Evolutionary conservation across 441 rosid species (phyloP).

Genomic region (Biscutella laevigata): DNA sequence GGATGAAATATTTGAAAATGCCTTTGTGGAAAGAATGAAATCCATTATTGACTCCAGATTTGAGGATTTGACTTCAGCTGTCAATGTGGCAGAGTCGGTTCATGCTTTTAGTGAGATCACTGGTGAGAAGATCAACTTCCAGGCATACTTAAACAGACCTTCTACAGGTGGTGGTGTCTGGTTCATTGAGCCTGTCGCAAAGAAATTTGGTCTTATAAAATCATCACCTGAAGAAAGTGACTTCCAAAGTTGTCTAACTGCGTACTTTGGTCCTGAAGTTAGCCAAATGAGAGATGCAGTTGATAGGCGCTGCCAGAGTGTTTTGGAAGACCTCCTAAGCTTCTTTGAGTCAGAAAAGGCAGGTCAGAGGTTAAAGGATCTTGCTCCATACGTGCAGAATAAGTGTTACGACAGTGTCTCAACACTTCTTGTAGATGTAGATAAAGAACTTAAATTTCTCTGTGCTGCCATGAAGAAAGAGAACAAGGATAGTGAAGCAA

Average conservation of each 20-base stretch:
- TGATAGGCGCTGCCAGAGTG: slow-evolving; percentile 57
- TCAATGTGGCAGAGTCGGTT: slow-evolving; percentile 52
- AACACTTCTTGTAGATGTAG: slow-evolving; percentile 49
- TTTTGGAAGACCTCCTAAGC: slow-evolving; percentile 75
- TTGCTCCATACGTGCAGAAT: slow-evolving; percentile 73
- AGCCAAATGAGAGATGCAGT: slow-evolving; percentile 76
- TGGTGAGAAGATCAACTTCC: slow-evolving; percentile 57
- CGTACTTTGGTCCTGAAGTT: slow-evolving; percentile 89
- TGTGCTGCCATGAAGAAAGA: slow-evolving; percentile 41
- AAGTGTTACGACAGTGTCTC: slow-evolving; percentile 76
- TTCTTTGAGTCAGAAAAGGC: slow-evolving; percentile 96
- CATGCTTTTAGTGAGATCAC: slow-evolving; percentile 32
- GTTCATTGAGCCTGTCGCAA: slow-evolving; percentile 69
- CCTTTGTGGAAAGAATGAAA: slow-evolving; percentile 86
- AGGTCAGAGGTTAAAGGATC: slow-evolving; percentile 62
- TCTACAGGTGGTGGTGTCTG: slow-evolving; percentile 90
- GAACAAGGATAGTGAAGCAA: slow-evolving; percentile 29
- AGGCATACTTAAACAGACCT: slow-evolving; percentile 72
- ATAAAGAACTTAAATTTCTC: slow-evolving; percentile 56
- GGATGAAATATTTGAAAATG: slow-evolving; percentile 96
- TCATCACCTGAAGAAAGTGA: slow-evolving; percentile 53
- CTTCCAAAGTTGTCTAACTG: slow-evolving; percentile 66
- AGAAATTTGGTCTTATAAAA: slow-evolving; percentile 46
- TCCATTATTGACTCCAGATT: slow-evolving; percentile 54
- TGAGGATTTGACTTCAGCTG: slow-evolving; percentile 46